Evolutionary conservation across 306 rosid genomes (phyloP).

Genomic region (Boehmeria nivea): DNA sequence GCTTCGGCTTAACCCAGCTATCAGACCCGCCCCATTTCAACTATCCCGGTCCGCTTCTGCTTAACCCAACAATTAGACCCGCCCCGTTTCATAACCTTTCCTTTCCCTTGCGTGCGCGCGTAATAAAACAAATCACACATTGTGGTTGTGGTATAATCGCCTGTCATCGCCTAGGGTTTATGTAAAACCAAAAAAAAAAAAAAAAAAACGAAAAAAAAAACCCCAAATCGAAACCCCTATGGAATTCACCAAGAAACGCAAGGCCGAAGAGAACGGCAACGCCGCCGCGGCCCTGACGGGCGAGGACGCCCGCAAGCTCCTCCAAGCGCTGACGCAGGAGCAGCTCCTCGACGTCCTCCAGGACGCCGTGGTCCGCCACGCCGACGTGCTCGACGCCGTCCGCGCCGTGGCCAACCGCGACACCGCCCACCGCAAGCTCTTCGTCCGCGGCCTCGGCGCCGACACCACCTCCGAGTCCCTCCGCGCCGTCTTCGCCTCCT

Average conservation of each 20-base stretch:
- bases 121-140: no score
- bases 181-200: no score
- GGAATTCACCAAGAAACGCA: constrained; percentile 83
- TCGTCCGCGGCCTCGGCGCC: constrained; percentile 92
- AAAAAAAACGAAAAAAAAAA: no score
- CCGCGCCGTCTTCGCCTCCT: constrained; percentile 75
- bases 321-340: constrained; percentile 64
- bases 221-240: constrained; percentile 14
- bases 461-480: constrained; percentile 91
- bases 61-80: no score
- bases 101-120: no score
- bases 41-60: no score
- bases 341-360: constrained; percentile 76
- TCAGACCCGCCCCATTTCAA: no score
- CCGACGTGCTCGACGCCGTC: constrained; percentile 70
- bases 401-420: constrained; percentile 66
- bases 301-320: constrained; percentile 66
- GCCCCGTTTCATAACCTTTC: no score
- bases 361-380: constrained; percentile 61
- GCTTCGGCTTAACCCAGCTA: no score
- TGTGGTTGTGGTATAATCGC: no score
- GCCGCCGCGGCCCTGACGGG: constrained; percentile 39
- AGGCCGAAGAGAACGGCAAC: constrained; percentile 77
- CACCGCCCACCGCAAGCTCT: constrained; percentile 81
- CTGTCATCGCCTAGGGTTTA: no score